phyloP scores from a whole-genome alignment of 352 stramenopile species.

The Globisporangium carolinianum region DNA sequence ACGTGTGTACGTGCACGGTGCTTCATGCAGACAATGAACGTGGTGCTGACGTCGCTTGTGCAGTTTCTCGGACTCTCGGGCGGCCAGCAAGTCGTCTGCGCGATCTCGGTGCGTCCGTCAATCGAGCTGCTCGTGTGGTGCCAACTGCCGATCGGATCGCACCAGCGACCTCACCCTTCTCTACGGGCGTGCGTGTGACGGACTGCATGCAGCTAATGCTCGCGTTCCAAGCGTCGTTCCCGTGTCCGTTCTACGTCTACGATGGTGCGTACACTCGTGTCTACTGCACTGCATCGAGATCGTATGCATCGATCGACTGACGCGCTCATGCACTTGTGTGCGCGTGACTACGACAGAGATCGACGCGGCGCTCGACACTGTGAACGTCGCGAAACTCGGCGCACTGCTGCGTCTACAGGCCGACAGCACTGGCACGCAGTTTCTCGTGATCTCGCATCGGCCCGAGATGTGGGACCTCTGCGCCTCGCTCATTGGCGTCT shows the following conservation, averaged over 20 bases:
- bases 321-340: no score
- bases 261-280: conserved; percentile 18
- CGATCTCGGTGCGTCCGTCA: conserved; percentile 17
- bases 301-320: neutral
- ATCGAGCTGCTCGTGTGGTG: no score
- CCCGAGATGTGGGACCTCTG: conserved; percentile 28
- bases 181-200: neutral
- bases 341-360: conserved; percentile 16
- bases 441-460: conserved; percentile 24
- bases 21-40: neutral
- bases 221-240: conserved; percentile 28
- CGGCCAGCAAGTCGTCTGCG: conserved; percentile 32
- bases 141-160: no score
- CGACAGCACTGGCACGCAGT: conserved; percentile 17
- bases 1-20: neutral
- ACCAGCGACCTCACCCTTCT: no score
- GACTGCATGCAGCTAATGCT: conserved; percentile 22
- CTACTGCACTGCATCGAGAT: neutral
- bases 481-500: conserved; percentile 20
- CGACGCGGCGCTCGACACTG: conserved; percentile 28
- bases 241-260: conserved; percentile 30
- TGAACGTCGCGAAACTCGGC: conserved; percentile 26
- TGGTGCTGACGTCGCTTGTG: neutral
- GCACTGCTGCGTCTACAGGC: conserved; percentile 19
- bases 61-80: conserved; percentile 34